Evolutionary conservation across 495 filamentous ascomycete species (phyloP).

Genomic region (Xylona heveae): DNA sequence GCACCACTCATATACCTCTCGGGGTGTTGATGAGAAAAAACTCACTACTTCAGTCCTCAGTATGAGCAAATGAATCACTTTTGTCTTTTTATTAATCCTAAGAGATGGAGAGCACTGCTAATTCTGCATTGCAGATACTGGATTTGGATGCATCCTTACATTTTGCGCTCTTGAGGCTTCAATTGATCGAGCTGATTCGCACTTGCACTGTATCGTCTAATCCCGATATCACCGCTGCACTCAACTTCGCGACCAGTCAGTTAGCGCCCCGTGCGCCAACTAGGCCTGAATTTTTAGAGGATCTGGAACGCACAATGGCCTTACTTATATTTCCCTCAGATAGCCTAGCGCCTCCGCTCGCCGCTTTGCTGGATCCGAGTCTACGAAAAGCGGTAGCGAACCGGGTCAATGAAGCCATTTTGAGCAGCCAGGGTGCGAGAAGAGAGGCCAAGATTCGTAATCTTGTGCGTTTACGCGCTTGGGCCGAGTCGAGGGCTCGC

Average conservation of each 20-base stretch:
- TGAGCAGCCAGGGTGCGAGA: slow-evolving; percentile 44
- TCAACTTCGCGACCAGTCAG: slow-evolving; percentile 72
- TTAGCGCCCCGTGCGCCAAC: slow-evolving; percentile 72
- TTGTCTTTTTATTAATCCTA: slow-evolving; percentile 3
- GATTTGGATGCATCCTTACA: slow-evolving; percentile 70
- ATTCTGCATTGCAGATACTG: slow-evolving; percentile 40
- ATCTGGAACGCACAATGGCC: slow-evolving; percentile 83
- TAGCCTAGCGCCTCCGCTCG: slow-evolving; percentile 52
- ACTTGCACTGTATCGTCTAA: slow-evolving; percentile 37
- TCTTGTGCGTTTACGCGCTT: slow-evolving; percentile 61
- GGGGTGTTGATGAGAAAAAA: slow-evolving; percentile 81
- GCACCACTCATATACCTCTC: slow-evolving; percentile 95
- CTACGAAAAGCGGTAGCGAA: slow-evolving; percentile 66
- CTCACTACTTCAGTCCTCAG: slow-evolving; percentile 70
- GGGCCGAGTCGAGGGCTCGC: slow-evolving; percentile 62
- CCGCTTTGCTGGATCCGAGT: slow-evolving; percentile 52
- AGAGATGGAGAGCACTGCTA: slow-evolving; percentile 13
- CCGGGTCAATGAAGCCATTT: slow-evolving; percentile 70
- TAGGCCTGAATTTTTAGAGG: slow-evolving; percentile 60
- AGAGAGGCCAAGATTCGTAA: slow-evolving; percentile 62
- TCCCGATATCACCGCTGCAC: slow-evolving; percentile 57
- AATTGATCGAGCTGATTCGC: slow-evolving; percentile 85
- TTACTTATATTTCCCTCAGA: slow-evolving; percentile 71
- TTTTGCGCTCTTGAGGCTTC: slow-evolving; percentile 75
- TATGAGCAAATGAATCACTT: slow-evolving; percentile 46